Conservation (phyloP, 352 stramenopile genomes). For the Peronospora belbahrii region DNA sequence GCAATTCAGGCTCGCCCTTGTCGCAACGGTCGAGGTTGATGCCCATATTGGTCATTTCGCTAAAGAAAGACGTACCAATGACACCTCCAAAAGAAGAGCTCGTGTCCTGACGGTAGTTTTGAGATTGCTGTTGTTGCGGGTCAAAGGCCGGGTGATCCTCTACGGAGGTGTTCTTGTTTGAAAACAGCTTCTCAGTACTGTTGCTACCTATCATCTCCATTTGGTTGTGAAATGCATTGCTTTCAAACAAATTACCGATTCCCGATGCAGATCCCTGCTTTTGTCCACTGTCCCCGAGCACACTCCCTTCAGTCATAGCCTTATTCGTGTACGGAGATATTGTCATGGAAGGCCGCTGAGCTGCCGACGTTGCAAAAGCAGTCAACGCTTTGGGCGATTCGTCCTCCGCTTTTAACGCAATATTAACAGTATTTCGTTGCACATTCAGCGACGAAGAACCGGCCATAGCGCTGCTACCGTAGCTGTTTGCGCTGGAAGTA, state of each 20-base stretch:
- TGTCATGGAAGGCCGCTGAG: constrained; percentile 44
- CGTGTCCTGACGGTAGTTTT: constrained; percentile 16
- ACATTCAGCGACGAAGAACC: constrained; percentile 23
- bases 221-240: constrained; percentile 60
- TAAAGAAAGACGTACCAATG: constrained; percentile 48
- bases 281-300: constrained; percentile 5
- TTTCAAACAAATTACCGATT: constrained; percentile 60
- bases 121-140: constrained; percentile 10
- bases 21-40: constrained; percentile 56
- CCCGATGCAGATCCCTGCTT: constrained; percentile 16
- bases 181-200: constrained; percentile 29
- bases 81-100: constrained; percentile 17
- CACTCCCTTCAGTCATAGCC: constrained; percentile 25
- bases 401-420: constrained; percentile 27
- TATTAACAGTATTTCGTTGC: constrained; percentile 34
- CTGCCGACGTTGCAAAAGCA: constrained; percentile 23
- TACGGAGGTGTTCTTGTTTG: constrained; percentile 28
- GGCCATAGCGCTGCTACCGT: constrained; percentile 13
- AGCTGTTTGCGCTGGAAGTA: constrained; percentile 19
- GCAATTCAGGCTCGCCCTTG: constrained; percentile 31
- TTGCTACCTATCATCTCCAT: constrained; percentile 51
- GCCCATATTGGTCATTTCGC: constrained; percentile 73
- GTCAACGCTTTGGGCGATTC: constrained; percentile 34
- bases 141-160: constrained; percentile 28
- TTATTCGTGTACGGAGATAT: constrained; percentile 77